Percentiles rank a stretch among this genome's conserved stretches.
Evolutionary conservation across 2,329 filamentous ascomycete species (phyloP).

Genomic region (Diplodia sapinea): DNA sequence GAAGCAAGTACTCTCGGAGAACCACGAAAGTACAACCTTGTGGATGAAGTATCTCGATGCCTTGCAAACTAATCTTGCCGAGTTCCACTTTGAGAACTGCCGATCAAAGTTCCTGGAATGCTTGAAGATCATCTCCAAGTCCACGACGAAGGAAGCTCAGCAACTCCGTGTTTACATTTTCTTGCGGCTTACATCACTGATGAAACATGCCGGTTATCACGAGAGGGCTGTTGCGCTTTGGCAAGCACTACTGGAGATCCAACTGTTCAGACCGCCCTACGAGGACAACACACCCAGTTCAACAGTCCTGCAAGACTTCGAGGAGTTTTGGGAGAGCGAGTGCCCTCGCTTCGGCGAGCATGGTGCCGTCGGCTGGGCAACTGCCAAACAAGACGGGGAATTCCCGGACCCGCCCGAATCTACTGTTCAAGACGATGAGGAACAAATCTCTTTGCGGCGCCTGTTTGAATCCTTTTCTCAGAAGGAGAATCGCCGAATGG

Average conservation of each 20-base stretch:
- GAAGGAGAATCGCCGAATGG: constrained; percentile 60
- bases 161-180: constrained; percentile 66
- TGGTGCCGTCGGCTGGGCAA: constrained; percentile 71
- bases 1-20: constrained; percentile 63
- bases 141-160: constrained; percentile 49
- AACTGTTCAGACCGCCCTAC: constrained; percentile 62
- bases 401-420: constrained; percentile 36
- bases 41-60: constrained; percentile 79
- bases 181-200: constrained; percentile 73
- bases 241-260: constrained; percentile 80
- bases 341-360: constrained; percentile 76
- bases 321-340: constrained; percentile 88
- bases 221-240: constrained; percentile 80
- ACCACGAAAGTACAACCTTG: constrained; percentile 65
- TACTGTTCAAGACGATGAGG: background rate
- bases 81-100: constrained; percentile 71
- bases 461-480: constrained; percentile 40
- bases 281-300: constrained; percentile 21
- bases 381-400: constrained; percentile 34
- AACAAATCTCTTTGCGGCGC: constrained; percentile 31
- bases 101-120: constrained; percentile 66
- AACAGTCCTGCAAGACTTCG: constrained; percentile 53
- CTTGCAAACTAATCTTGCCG: constrained; percentile 68
- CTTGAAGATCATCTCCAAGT: constrained; percentile 51
- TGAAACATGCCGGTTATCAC: constrained; percentile 76